Evolutionary conservation across 352 stramenopile species (phyloP).

Genomic region (Peronospora belbahrii): DNA sequence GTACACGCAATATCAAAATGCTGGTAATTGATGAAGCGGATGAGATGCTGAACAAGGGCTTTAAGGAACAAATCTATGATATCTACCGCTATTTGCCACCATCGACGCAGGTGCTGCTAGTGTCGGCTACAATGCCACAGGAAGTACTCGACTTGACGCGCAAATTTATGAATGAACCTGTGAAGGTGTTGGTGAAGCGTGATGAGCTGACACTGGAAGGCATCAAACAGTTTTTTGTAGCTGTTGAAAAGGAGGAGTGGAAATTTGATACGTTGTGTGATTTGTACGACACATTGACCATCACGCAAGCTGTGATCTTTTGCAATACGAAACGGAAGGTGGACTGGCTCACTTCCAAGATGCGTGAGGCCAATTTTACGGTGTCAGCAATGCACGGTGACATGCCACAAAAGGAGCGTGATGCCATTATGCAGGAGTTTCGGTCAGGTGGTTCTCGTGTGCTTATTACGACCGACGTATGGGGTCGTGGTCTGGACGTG

Average conservation of each 20-base stretch:
- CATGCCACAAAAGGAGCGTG: conserved; percentile 98
- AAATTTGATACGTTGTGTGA: conserved; percentile 99
- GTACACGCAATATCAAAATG: conserved; percentile 92
- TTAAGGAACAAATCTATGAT: conserved; percentile 99
- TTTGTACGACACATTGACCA: conserved; percentile 99
- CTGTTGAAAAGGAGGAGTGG: conserved; percentile 97
- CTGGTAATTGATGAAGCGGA: conserved; percentile 99
- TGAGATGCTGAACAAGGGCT: conserved; percentile 98
- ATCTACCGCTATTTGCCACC: conserved; percentile 99
- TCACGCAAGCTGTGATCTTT: conserved; percentile 99
- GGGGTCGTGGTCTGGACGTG: conserved; percentile 99
- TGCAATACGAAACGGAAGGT: conserved; percentile 99
- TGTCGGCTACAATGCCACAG: conserved; percentile 98
- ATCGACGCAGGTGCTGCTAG: conserved; percentile 95
- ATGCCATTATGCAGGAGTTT: conserved; percentile 99
- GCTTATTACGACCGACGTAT: conserved; percentile 98
- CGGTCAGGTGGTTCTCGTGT: conserved; percentile 97
- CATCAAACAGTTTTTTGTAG: conserved; percentile 99
- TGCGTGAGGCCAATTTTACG: conserved; percentile 98
- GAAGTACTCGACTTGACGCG: conserved; percentile 98
- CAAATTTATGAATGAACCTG: conserved; percentile 97
- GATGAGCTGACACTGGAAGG: conserved; percentile 99
- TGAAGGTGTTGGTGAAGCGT: conserved; percentile 99
- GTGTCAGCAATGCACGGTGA: conserved; percentile 99
- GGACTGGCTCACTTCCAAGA: conserved; percentile 98